These are phyloP conservation scores for Phaeophleospora eucalypticola DNA, from an alignment of 2,329 filamentous ascomycete genomes.

Conservation along the genomic window DNA sequence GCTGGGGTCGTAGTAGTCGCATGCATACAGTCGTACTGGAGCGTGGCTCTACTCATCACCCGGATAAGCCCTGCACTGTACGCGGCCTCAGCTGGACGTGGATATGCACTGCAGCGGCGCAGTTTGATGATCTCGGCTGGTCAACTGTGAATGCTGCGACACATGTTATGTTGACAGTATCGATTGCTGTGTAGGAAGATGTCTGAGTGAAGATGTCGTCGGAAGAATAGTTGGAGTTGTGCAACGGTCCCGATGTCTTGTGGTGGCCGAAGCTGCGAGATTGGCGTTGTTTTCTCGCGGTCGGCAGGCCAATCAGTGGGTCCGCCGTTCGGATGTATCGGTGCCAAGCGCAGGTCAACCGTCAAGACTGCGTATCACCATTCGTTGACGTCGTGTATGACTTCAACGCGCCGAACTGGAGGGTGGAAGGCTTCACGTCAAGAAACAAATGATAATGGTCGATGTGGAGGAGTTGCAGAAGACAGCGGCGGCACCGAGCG, in stretches of 20 bases:
- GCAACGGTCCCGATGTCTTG: no score
- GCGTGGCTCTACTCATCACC: neutral
- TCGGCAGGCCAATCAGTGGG: neutral
- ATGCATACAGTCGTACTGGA: neutral
- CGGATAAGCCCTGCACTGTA: neutral
- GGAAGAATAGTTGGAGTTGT: neutral
- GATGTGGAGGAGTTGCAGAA: neutral
- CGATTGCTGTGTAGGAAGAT: neutral
- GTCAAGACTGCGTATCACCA: neutral
- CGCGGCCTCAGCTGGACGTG: constrained; percentile 1
- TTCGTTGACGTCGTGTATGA: neutral
- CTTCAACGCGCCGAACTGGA: neutral
- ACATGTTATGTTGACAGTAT: neutral
- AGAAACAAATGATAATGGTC: neutral
- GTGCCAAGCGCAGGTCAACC: neutral
- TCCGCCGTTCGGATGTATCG: neutral
- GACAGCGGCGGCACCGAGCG: neutral
- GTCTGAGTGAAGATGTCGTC: neutral
- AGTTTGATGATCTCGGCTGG: no score
- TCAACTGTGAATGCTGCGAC: neutral
- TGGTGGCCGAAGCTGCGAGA: no score
- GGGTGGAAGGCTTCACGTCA: neutral
- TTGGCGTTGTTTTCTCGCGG: neutral
- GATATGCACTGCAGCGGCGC: neutral
- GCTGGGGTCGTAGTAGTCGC: neutral